Evolutionary conservation across 2,329 filamentous ascomycete species (phyloP), one percentile per base, ranked within the genome.

Genomic region (Rasamsonia emersonii): DNA sequence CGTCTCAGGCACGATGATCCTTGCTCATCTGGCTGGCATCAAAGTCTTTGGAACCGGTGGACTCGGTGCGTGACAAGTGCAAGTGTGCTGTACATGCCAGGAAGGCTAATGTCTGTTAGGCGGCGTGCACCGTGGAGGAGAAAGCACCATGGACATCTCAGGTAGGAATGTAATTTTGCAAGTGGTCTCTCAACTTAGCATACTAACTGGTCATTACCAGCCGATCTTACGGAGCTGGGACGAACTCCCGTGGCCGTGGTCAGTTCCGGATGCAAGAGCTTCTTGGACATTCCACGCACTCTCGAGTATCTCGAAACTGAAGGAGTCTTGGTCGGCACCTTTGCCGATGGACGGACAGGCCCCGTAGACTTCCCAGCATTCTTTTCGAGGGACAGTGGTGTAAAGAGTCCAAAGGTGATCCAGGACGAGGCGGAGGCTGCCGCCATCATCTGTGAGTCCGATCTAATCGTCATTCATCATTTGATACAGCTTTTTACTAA

Each of bases 11-110:
- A 98, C 91, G 3, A 95, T 93, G 83, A 60, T 95, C 21, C 73
- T 98, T 18, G 85, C 91, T 26, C 72, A 83, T 41, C 66, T 88
- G 38, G 89, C 86, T 17, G 88, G 88, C 7, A 93, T 98, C 53
- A 81, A 79, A 42, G 75, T 98, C 30, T 95, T 98, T 59, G 91
- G 86, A 16, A 98, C 91, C 4, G 91, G 91, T 27, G 91, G 91
- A 9, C 75, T 98, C 4, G 89, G 59, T 62, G 41, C 18, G 46
- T 46, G 9, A 4, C 11, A 11, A 23, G 20, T 18, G 4, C 11
- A 11, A 23, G 20, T 18, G 3, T 17, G 9, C 2, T 7, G 10
- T 18, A n/a, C 15, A n/a, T 19, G 19, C 18, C 18, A 18, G 9
- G 14, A n/a, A 9, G 19, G 25, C 45, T 53, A 40, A 50, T 29